A percentile compares a stretch with the other conserved stretches of the same genome.
Conservation (phyloP, 2,329 filamentous ascomycete genomes). For the Talaromyces piceae region DNA sequence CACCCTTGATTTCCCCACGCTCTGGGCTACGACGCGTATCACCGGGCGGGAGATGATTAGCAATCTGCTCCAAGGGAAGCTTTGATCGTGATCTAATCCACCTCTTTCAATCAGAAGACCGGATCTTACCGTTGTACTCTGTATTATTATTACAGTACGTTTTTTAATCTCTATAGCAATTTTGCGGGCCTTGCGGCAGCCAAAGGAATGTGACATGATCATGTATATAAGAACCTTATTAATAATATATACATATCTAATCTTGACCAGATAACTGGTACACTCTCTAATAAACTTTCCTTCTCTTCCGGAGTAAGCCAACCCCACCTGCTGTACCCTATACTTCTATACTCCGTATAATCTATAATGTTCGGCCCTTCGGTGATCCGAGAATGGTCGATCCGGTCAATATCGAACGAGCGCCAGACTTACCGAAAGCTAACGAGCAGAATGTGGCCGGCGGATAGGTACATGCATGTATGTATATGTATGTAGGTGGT, state of each 20-base stretch:
- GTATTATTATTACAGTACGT: background rate
- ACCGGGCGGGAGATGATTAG: slow-evolving; percentile 69
- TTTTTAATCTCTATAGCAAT: background rate
- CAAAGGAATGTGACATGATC: slow-evolving; percentile 10
- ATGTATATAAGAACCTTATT: slow-evolving; percentile 5
- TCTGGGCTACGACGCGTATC: slow-evolving; percentile 69
- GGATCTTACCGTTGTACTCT: background rate
- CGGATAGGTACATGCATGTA: background rate
- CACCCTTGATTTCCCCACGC: slow-evolving; percentile 76
- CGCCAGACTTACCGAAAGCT: background rate
- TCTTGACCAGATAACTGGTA: no score
- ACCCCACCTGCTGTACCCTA: background rate
- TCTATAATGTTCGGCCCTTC: no score
- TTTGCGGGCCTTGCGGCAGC: background rate
- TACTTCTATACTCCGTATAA: no score
- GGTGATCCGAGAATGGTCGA: no score
- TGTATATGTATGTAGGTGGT: slow-evolving; percentile 7
- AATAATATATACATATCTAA: background rate
- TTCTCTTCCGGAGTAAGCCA: background rate
- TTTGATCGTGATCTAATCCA: slow-evolving; percentile 25
- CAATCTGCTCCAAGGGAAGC: slow-evolving; percentile 64
- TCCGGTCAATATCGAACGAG: no score
- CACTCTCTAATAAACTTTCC: background rate
- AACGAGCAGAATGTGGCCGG: background rate
- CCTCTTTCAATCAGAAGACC: background rate